Percentiles rank a stretch among this genome's conserved stretches.
phyloP scores from a whole-genome alignment of 371 early-diverging fungal species.

The Rhizomucor pusillus region DNA sequence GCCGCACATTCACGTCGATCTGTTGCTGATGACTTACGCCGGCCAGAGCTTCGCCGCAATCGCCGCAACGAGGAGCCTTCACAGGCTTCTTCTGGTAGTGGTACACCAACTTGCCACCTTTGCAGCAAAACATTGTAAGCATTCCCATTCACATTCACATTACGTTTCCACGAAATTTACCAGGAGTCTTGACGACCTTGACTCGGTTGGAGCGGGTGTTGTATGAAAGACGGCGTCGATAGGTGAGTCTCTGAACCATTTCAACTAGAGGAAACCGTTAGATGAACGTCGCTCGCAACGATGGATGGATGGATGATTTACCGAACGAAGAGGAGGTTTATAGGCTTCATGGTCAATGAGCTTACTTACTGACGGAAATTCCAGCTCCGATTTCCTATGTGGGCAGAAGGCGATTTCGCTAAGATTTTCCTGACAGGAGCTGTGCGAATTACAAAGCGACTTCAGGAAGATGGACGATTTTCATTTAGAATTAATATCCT shows the following conservation, averaged over 20 bases:
- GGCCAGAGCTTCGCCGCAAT: constrained; percentile 88
- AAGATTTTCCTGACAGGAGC: too few relatives aligned
- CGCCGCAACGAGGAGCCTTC: constrained; percentile 94
- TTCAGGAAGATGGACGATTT: too few relatives aligned
- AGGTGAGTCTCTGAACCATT: constrained; percentile 93
- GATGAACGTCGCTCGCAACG: not conserved
- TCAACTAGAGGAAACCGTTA: constrained; percentile 12
- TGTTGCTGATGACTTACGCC: constrained; percentile 66
- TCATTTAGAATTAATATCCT: too few relatives aligned
- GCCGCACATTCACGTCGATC: not conserved
- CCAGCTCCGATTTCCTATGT: too few relatives aligned
- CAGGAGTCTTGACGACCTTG: constrained; percentile 96
- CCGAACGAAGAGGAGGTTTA: not conserved
- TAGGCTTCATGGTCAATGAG: not conserved
- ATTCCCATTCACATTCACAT: not conserved
- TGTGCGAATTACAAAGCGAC: too few relatives aligned
- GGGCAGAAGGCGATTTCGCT: too few relatives aligned
- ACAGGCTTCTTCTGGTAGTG: constrained; percentile 93
- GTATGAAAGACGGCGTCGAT: constrained; percentile 97
- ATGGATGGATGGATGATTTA: too few relatives aligned
- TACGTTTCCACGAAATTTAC: constrained; percentile 30
- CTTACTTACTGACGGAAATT: too few relatives aligned
- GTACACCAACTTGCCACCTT: constrained; percentile 88
- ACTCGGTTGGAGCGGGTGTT: constrained; percentile 98
- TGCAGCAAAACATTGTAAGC: not conserved